A percentile compares a stretch with the other conserved stretches of the same genome.
phyloP scores from a whole-genome alignment of 2,329 filamentous ascomycete species.

The Scedosporium dehoogii region DNA sequence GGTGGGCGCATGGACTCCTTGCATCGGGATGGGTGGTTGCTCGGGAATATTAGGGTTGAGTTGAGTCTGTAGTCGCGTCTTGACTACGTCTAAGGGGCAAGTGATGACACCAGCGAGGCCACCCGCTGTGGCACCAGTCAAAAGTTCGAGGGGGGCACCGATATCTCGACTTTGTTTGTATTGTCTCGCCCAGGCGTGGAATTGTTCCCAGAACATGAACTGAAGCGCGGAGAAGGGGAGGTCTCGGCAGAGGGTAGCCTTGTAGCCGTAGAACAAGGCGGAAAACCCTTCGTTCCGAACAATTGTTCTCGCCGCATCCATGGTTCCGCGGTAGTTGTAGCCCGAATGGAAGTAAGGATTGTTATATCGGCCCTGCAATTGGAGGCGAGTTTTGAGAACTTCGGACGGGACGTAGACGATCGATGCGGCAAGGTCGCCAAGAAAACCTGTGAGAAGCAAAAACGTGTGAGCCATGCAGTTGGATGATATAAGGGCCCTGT shows the following conservation, averaged over 20 bases:
- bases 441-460: constrained; percentile 52
- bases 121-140: constrained; percentile 82
- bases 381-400: constrained; percentile 92
- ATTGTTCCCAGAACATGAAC: constrained; percentile 97
- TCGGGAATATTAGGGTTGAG: constrained; percentile 36
- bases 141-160: constrained; percentile 71
- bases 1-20: constrained; percentile 11
- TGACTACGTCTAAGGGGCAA: constrained; percentile 93
- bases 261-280: constrained; percentile 94
- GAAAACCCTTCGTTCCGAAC: constrained; percentile 69
- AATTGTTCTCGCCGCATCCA: constrained; percentile 80
- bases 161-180: constrained; percentile 78
- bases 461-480: neutral
- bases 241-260: constrained; percentile 88
- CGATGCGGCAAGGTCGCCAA: constrained; percentile 86
- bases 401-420: constrained; percentile 94
- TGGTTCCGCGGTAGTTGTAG: constrained; percentile 86
- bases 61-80: constrained; percentile 93
- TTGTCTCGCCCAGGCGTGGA: constrained; percentile 67
- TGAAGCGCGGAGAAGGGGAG: constrained; percentile 93
- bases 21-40: constrained; percentile 3
- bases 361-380: constrained; percentile 89
- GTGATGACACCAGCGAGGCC: constrained; percentile 90
- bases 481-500: neutral
- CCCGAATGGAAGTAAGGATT: constrained; percentile 90